Evolutionary conservation across 202 grass and related monocot genomes (phyloP), one percentile per base, ranked within the genome.

Genomic region (Hordeum pubiflorum): DNA sequence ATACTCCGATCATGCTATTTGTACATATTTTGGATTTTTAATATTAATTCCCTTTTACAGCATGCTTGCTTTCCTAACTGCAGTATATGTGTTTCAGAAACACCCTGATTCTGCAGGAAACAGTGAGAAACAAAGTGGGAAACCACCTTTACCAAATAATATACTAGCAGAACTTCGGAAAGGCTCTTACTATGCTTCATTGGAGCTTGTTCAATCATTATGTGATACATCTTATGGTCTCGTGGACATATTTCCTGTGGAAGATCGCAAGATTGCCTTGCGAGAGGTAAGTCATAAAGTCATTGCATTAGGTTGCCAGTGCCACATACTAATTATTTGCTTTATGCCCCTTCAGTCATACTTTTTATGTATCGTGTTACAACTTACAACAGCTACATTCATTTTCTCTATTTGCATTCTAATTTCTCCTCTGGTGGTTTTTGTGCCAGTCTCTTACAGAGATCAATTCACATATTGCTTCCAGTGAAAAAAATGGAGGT

Each of bases 181-280:
- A 87, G 92, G 91, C 38, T 93, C 90, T 79, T 99, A 99, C 76
- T 92, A 96, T 89, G 96, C 92, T 84, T 99, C 96, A 4, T 83
- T 99, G 83, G 92, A 99, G 81, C 90, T 99, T 81, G 92, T 96
- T 84, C 92, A 99, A 60, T 81, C 91, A 87, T 90, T 99, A 68
- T 99, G 92, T 75, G 96, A 99, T 59, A 96, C 92, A 86, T 99
- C 96, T 18, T 99, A 99, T 88, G 92, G 92, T 21, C 81, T 99
- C 36, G 92, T 99, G 57, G 92, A 99, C 79, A 93, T 99, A 79
- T 99, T 96, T 79, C 96, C 92, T 32, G 79, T 96, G 62, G 96
- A 99, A 79, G 96, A 99, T 87, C 96, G 96, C 77, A 96, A 99
- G 87, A 90, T 90, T 87, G 92, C 96, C 48, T 89, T 99, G 14